Evolutionary conservation across 23 red algal species (phyloP).

Genomic region (Gracilaria gracilis): DNA sequence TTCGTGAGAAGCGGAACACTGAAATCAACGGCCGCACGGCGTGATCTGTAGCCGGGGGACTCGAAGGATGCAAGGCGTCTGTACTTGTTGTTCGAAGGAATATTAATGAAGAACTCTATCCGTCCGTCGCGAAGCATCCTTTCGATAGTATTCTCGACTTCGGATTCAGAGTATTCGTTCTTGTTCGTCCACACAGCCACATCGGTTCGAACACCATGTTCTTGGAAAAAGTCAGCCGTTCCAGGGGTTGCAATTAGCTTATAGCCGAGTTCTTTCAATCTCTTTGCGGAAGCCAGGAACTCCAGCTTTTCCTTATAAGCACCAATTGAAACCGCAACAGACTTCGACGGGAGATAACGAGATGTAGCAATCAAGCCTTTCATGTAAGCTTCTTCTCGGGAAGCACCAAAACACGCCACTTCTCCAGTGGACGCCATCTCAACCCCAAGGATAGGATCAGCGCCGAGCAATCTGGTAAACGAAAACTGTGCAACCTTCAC

Average conservation of each 20-base stretch:
- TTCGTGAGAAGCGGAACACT: slow-evolving; percentile 94
- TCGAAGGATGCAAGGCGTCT: slow-evolving; percentile 88
- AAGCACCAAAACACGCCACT: slow-evolving; percentile 97
- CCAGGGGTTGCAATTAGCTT: slow-evolving; percentile 92
- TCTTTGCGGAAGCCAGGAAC: slow-evolving; percentile 95
- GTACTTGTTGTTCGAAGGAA: slow-evolving; percentile 94
- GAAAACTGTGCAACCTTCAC: slow-evolving; percentile 98
- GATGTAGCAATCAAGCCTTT: slow-evolving; percentile 91
- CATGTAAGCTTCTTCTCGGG: slow-evolving; percentile 94
- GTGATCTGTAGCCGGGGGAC: slow-evolving; percentile 83
- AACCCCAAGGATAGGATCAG: slow-evolving; percentile 98
- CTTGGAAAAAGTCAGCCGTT: slow-evolving; percentile 96
- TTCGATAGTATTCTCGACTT: slow-evolving; percentile 83
- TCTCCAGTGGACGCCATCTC: slow-evolving; percentile 99
- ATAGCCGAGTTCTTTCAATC: slow-evolving; percentile 76
- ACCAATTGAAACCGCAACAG: slow-evolving; percentile 90
- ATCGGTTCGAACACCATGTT: slow-evolving; percentile 84
- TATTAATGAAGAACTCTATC: slow-evolving; percentile 97
- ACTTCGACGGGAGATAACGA: slow-evolving; percentile 51
- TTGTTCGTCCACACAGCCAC: slow-evolving; percentile 86
- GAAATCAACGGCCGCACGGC: slow-evolving; percentile 98
- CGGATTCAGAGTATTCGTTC: slow-evolving; percentile 82
- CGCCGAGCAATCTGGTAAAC: slow-evolving; percentile 93
- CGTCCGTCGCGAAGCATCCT: slow-evolving; percentile 81
- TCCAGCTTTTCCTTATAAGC: slow-evolving; percentile 99